Conservation (phyloP, 164 flowering plant genomes). For the Annona squamosa region DNA sequence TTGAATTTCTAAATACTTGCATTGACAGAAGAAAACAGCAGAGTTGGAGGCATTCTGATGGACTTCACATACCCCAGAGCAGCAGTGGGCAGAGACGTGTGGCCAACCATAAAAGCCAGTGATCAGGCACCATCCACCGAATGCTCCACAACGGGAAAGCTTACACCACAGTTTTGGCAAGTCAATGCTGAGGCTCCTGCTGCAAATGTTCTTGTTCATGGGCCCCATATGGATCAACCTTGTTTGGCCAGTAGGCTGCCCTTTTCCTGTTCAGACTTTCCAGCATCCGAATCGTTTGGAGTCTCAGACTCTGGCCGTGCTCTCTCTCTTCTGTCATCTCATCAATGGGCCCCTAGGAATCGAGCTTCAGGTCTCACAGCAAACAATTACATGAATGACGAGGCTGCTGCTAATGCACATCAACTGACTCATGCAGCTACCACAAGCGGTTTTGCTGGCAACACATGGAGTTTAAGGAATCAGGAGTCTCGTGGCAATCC, state of each 20-base stretch:
- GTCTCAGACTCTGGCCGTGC: constrained; percentile 78
- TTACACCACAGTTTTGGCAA: constrained; percentile 39
- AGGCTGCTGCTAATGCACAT: constrained; percentile 25
- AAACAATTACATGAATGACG: constrained; percentile 25
- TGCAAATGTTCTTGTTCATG: constrained; percentile 22
- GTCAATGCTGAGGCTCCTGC: constrained; percentile 35
- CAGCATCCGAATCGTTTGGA: constrained; percentile 53
- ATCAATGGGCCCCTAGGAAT: constrained; percentile 54
- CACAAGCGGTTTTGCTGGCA: constrained; percentile 23
- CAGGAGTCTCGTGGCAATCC: constrained; percentile 28
- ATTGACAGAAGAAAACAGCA: constrained; percentile 45
- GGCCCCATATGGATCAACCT: constrained; percentile 29
- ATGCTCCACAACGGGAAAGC: constrained; percentile 26
- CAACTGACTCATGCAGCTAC: constrained; percentile 26
- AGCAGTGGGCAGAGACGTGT: constrained; percentile 30
- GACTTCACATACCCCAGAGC: constrained; percentile 54
- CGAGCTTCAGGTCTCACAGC: constrained; percentile 26
- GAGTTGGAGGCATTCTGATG: constrained; percentile 57
- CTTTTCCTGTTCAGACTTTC: constrained; percentile 33
- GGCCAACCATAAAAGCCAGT: constrained; percentile 38
- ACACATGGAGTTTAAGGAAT: constrained; percentile 45
- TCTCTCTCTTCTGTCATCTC: constrained; percentile 99
- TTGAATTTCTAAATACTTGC: constrained; percentile 5
- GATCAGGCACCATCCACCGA: constrained; percentile 31
- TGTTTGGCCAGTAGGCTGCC: constrained; percentile 34